Percentiles rank a stretch among this genome's conserved stretches.
phyloP scores from a whole-genome alignment of 331 rosid genomes.

The Ulmus americana region DNA sequence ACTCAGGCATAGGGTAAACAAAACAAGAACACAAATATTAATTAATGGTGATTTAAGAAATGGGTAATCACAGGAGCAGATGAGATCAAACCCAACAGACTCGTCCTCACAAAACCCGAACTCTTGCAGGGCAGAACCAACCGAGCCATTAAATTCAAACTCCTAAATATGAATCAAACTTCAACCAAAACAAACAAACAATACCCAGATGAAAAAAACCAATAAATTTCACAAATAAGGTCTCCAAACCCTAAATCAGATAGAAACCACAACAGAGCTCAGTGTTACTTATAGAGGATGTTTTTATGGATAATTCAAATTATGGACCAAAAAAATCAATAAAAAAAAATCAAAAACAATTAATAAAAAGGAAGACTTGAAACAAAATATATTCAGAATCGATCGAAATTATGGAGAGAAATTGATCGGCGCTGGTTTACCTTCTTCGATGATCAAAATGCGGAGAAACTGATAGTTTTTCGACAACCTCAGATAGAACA shows the following conservation, averaged over 20 bases:
- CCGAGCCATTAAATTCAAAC: constrained; percentile 40
- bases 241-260: constrained; percentile 35
- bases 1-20: not conserved
- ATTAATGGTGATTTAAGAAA: constrained; percentile 11
- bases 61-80: constrained; percentile 44
- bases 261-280: constrained; percentile 23
- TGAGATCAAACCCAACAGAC: constrained; percentile 47
- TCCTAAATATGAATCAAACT: constrained; percentile 12
- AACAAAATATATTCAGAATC: not conserved
- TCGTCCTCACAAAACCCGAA: constrained; percentile 38
- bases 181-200: constrained; percentile 18
- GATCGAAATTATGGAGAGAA: constrained; percentile 1
- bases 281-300: not conserved
- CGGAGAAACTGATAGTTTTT: constrained; percentile 11
- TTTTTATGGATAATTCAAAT: constrained; percentile 36
- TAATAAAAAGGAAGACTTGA: not conserved
- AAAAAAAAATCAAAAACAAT: not conserved
- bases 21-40: not conserved
- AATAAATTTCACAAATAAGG: not conserved
- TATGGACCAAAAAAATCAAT: constrained; percentile 38
- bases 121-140: constrained; percentile 45
- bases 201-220: not conserved
- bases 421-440: not conserved
- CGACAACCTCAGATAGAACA: constrained; percentile 1
- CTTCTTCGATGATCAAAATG: constrained; percentile 24